These are phyloP conservation scores for Trichoderma sp. DNA, from an alignment of 2,329 filamentous ascomycete species.

Conservation along the genomic window DNA sequence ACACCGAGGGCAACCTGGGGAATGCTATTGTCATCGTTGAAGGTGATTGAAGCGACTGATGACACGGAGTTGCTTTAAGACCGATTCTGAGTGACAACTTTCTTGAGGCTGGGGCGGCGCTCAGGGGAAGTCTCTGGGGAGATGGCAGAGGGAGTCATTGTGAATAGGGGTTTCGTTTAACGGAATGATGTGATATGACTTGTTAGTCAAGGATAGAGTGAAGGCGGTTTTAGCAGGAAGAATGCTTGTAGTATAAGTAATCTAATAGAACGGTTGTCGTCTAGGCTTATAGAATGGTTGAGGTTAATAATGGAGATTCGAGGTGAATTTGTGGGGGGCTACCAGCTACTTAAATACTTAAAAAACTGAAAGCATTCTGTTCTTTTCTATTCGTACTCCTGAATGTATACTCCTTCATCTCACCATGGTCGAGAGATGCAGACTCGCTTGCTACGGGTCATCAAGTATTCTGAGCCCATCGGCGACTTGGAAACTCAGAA, in stretches of 20 bases:
- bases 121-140: constrained; percentile 34
- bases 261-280: not conserved
- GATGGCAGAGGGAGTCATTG: constrained; percentile 38
- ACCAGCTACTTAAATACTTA: constrained; percentile 23
- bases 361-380: not conserved
- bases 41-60: constrained; percentile 47
- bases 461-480: not conserved
- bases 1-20: constrained; percentile 52
- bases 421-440: not conserved
- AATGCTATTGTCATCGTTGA: constrained; percentile 70
- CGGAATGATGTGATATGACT: not conserved
- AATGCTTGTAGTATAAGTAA: not conserved
- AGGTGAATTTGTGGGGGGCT: constrained; percentile 11
- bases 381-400: not conserved
- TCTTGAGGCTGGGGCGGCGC: constrained; percentile 31
- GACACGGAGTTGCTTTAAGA: constrained; percentile 29
- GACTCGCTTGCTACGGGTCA: not conserved
- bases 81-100: constrained; percentile 25
- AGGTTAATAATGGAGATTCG: constrained; percentile 1
- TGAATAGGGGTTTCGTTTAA: constrained; percentile 17
- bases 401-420: not conserved
- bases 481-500: not conserved
- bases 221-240: not conserved
- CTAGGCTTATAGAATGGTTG: constrained; percentile 18
- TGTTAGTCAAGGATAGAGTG: not conserved